These are phyloP conservation scores for Pichia sp. DNA, from an alignment of 1,139 yeast genomes.

Conservation along the genomic window DNA sequence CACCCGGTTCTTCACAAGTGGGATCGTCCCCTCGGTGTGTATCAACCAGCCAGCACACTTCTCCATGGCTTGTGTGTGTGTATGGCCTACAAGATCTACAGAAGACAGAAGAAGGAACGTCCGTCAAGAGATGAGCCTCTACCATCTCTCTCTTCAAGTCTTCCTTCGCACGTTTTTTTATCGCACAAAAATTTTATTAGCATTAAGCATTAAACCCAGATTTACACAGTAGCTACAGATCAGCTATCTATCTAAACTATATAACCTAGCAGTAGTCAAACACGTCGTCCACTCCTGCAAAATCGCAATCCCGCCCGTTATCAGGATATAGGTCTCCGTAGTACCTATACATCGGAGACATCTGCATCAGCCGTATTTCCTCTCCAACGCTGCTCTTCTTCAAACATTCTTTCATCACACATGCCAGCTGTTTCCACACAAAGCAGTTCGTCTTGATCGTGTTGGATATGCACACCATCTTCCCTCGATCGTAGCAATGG, in stretches of 20 bases:
- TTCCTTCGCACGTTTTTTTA: no score
- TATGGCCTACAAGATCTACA: no score
- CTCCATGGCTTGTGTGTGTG: background rate
- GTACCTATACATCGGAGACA: conserved; percentile 19
- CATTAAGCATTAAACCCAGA: no score
- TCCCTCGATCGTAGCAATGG: conserved; percentile 1
- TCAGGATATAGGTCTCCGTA: conserved; percentile 20
- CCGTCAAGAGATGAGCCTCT: no score
- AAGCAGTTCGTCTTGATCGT: background rate
- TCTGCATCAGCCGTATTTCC: conserved; percentile 1
- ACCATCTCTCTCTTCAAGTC: no score
- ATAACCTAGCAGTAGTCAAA: background rate
- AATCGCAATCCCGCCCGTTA: conserved; percentile 16
- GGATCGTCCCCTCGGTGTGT: conserved; percentile 21
- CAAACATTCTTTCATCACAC: conserved; percentile 10
- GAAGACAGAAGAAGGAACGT: no score
- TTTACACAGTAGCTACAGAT: no score
- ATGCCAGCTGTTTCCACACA: conserved; percentile 13
- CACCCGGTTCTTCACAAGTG: conserved; percentile 60
- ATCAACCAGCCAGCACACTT: conserved; percentile 1
- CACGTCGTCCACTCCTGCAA: background rate
- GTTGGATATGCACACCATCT: conserved; percentile 2
- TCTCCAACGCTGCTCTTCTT: background rate
- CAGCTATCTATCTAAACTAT: no score
- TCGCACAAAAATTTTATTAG: no score